These are phyloP conservation scores for Cordyceps cicadae DNA, from an alignment of 2,329 filamentous ascomycete species.

Conservation along the genomic window DNA sequence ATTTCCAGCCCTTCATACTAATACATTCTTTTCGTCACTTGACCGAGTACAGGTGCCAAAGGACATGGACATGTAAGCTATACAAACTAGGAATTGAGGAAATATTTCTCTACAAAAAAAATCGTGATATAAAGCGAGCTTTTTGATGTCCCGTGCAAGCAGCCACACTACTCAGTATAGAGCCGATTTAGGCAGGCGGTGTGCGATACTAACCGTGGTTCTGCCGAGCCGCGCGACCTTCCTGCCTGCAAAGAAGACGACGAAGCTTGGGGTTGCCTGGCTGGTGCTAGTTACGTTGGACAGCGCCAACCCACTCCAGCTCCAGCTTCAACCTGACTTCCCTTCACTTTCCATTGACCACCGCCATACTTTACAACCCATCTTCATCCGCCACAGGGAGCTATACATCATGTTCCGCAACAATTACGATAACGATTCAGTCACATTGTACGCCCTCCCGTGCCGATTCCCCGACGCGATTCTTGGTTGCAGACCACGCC, in stretches of 20 bases:
- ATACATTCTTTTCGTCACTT: no score
- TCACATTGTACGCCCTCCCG: slow-evolving; percentile 74
- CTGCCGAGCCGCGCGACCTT: slow-evolving; percentile 8
- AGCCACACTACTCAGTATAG: no score
- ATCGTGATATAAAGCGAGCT: no score
- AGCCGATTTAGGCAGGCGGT: slow-evolving; percentile 16
- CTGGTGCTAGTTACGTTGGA: background rate
- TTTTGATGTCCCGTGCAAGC: background rate
- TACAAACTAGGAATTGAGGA: no score
- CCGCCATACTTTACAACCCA: slow-evolving; percentile 1
- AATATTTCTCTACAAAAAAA: no score
- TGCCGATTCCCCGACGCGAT: slow-evolving; percentile 11
- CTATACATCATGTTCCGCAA: slow-evolving; percentile 83
- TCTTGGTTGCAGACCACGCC: background rate
- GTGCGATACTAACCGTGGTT: slow-evolving; percentile 13
- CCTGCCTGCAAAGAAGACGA: slow-evolving; percentile 14
- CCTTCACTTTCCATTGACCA: background rate
- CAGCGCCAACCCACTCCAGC: slow-evolving; percentile 10
- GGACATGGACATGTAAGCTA: no score
- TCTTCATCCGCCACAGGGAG: slow-evolving; percentile 9
- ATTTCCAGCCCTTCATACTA: no score
- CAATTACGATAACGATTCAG: slow-evolving; percentile 99
- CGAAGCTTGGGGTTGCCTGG: slow-evolving; percentile 19
- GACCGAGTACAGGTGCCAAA: no score
- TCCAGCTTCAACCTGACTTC: background rate